phyloP scores from a whole-genome alignment of 202 grass and related monocot genomes.

The Dendrocalamus latiflorus region DNA sequence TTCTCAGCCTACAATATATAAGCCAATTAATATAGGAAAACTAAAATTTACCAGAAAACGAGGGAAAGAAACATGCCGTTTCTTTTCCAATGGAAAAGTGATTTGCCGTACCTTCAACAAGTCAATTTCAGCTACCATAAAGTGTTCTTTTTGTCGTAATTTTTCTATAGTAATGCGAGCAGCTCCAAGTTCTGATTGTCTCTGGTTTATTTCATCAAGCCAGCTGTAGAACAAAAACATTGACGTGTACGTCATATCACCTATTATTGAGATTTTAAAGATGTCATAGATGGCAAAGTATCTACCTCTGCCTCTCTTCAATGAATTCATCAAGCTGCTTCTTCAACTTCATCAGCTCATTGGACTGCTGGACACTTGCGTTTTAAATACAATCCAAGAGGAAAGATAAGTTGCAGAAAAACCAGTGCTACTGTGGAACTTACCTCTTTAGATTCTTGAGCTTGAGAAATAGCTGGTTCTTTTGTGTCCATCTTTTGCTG shows the following conservation, averaged over 20 bases:
- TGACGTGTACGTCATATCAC: background rate
- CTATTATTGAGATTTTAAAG: no score
- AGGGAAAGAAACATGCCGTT: background rate
- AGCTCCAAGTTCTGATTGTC: no score
- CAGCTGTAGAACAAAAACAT: conserved; percentile 53
- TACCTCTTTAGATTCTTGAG: conserved; percentile 47
- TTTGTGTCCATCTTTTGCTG: conserved; percentile 47
- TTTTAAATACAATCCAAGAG: conserved; percentile 21
- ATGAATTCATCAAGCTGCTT: conserved; percentile 64
- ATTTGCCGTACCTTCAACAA: conserved; percentile 60
- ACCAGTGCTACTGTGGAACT: background rate
- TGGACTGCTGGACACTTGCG: conserved; percentile 33
- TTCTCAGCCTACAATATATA: conserved; percentile 62
- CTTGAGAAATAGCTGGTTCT: conserved; percentile 27
- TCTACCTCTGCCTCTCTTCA: no score
- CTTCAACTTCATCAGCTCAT: conserved; percentile 70
- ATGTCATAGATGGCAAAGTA: no score
- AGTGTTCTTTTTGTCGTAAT: conserved; percentile 57
- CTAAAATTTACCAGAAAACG: background rate
- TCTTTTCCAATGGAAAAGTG: conserved; percentile 4
- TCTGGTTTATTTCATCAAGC: conserved; percentile 87
- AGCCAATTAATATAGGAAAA: conserved; percentile 9
- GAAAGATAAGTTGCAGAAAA: background rate
- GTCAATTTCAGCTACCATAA: conserved; percentile 81
- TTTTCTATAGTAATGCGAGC: conserved; percentile 64